Evolutionary conservation across 768 basidiomycete genomes (phyloP), one percentile per base, ranked within the genome.

Genomic region (Lactarius sp.): DNA sequence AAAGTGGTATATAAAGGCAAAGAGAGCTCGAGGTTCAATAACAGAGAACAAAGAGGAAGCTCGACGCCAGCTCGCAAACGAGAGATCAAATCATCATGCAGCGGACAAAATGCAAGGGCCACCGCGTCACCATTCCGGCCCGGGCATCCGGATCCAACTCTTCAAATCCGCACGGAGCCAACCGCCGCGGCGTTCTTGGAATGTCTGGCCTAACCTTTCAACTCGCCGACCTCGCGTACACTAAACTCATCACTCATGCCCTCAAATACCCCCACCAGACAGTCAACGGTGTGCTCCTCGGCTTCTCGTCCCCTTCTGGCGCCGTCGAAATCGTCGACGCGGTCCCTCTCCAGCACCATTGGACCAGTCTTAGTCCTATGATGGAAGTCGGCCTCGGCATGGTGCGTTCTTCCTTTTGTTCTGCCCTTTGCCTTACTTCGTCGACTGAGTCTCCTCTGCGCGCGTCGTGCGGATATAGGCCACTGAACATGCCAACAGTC

Each of bases 351-450:
- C 80, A 91, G 56, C 91, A 94, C 71, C 85, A 91, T 71, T 93
- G 90, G 90, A 90, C 89, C 7, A 86, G 81, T 68, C 78, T 94
- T 58, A 88, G 86, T 65, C 88, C 89, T 4, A 88, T 88, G 85
- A 91, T 91, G 87, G 90, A 92, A 71, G 85, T 90, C 64, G 91
- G 89, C 31, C 79, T 92, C 47, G 88, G 90, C 69, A 75, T 90
- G 70, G 90, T 89, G 67, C 68, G 85, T 75, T 9, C 16, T 13
- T 2, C 27, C 12, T 6, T 39, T 22, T 22, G 47, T 20, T n/a
- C 33, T 13, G 2, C 2, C 27, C 10, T 39, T 49, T 46, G 12
- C 1, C 41, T 52, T 37, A 12, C 3, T 39, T 6, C 33, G 9
- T 56, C 9, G 8, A 34, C 18, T 37, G 44, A 55, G 39, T 56